phyloP scores from a whole-genome alignment of 345 rosid genomes.

The Pistacia vera region DNA sequence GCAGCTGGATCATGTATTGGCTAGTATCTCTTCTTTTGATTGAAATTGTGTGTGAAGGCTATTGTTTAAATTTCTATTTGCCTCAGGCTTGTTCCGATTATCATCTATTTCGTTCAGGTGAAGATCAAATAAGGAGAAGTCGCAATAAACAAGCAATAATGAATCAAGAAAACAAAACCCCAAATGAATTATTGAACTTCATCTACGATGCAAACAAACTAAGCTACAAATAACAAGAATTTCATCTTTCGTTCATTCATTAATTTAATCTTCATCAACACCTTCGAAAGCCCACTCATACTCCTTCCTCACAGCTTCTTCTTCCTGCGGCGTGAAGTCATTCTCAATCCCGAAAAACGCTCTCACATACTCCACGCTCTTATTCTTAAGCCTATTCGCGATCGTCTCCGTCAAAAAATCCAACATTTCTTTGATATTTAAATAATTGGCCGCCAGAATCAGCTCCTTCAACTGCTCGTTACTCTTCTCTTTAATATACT shows the following conservation, averaged over 20 bases:
- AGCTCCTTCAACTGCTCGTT: constrained; percentile 31
- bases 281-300: constrained; percentile 38
- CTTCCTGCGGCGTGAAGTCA: constrained; percentile 46
- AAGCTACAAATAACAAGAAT: neutral
- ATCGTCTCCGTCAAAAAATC: constrained; percentile 27
- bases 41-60: neutral
- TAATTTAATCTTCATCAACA: constrained; percentile 20
- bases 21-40: neutral
- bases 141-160: neutral
- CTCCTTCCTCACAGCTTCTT: constrained; percentile 23
- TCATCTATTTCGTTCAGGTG: no score
- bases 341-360: constrained; percentile 38
- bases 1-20: neutral
- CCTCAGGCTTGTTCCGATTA: neutral
- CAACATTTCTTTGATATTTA: constrained; percentile 34
- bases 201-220: no score
- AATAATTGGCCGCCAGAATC: constrained; percentile 36
- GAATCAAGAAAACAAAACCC: neutral
- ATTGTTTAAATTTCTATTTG: neutral
- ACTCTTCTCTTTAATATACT: constrained; percentile 11
- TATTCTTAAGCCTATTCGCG: constrained; percentile 40
- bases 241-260: no score
- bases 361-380: constrained; percentile 46
- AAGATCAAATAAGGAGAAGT: no score
- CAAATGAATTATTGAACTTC: no score